Conservation (phyloP, 1,284 basidiomycete genomes). For the Takashimella koratensis region DNA sequence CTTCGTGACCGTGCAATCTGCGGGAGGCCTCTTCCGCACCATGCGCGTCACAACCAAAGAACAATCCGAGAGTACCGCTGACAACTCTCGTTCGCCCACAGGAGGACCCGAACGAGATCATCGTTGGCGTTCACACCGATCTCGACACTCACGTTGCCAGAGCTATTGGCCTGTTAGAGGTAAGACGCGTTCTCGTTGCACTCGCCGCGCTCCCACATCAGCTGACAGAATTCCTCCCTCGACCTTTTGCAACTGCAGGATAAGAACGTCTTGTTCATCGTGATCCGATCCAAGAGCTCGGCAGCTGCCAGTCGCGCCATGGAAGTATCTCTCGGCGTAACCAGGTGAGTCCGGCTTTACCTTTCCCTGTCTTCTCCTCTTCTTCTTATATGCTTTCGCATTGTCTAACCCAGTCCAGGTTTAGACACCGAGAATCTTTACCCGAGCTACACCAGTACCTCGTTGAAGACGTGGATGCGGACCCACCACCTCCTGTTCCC, state of each 20-base stretch:
- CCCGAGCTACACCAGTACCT: slow-evolving; percentile 46
- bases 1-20: background rate
- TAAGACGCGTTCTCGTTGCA: slow-evolving; percentile 15
- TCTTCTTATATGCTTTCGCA: too few relatives aligned
- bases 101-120: slow-evolving; percentile 46
- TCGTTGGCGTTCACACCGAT: slow-evolving; percentile 34
- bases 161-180: slow-evolving; percentile 34
- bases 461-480: slow-evolving; percentile 33
- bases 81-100: slow-evolving; percentile 6
- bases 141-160: slow-evolving; percentile 32
- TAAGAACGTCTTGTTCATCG: slow-evolving; percentile 36
- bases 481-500: slow-evolving; percentile 5
- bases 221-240: too few relatives aligned
- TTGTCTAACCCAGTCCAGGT: slow-evolving; percentile 14
- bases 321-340: slow-evolving; percentile 41
- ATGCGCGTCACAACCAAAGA: background rate
- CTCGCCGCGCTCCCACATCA: too few relatives aligned
- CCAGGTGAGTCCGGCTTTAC: too few relatives aligned
- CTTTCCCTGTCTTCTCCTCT: too few relatives aligned
- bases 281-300: slow-evolving; percentile 35
- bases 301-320: slow-evolving; percentile 37
- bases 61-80: background rate
- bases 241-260: slow-evolving; percentile 27
- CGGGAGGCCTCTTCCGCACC: background rate
- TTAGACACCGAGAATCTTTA: slow-evolving; percentile 40